These are phyloP conservation scores for Arabidopsis hybrid DNA, from an alignment of 441 rosid genomes.

Conservation along the genomic window DNA sequence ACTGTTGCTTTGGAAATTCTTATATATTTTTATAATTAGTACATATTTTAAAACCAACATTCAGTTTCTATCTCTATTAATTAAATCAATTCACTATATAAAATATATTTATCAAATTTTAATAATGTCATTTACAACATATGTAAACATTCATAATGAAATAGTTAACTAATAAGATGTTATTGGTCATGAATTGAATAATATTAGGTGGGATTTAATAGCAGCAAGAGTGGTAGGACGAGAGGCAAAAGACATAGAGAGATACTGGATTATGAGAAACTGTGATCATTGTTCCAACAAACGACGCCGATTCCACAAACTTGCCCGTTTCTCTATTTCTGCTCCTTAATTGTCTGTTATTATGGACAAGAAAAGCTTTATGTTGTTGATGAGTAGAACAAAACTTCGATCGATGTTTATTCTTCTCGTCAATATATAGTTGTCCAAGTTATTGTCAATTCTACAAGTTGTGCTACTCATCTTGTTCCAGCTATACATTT, in stretches of 20 bases:
- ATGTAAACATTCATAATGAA: no score
- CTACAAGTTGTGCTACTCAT: background rate
- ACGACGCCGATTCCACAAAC: background rate
- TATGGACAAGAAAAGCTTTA: background rate
- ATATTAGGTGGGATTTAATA: slow-evolving; percentile 70
- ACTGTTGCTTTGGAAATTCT: no score
- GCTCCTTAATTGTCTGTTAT: background rate
- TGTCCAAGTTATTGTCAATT: background rate
- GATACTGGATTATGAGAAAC: slow-evolving; percentile 77
- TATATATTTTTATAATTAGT: no score
- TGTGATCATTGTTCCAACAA: slow-evolving; percentile 4
- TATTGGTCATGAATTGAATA: no score
- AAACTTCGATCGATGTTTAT: background rate
- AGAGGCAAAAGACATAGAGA: slow-evolving; percentile 54
- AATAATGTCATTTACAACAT: no score
- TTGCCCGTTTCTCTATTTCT: background rate
- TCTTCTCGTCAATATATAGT: background rate
- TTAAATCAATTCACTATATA: no score
- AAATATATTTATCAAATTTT: no score
- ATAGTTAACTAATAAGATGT: no score
- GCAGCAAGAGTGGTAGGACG: slow-evolving; percentile 76
- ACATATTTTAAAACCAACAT: no score
- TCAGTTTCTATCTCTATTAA: no score
- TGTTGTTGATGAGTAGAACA: background rate
- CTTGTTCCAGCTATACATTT: background rate